phyloP scores from a whole-genome alignment of 768 basidiomycete genomes.

The Psilocybe cyanescens region DNA sequence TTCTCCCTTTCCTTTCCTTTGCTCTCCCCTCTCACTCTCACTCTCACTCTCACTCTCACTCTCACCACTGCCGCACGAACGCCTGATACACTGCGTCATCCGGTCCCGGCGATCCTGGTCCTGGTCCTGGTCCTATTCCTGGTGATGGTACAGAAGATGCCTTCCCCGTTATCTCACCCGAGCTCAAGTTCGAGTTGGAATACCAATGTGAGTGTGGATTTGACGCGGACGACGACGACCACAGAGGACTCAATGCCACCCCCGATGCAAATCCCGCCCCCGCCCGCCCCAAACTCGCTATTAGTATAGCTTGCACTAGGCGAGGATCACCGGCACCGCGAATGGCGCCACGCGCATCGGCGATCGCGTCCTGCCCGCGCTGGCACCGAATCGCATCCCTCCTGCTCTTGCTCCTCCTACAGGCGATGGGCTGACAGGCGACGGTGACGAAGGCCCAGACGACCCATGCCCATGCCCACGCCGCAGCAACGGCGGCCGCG shows the following conservation, averaged over 20 bases:
- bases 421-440: background rate
- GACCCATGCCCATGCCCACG: background rate
- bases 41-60: too few relatives aligned
- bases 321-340: background rate
- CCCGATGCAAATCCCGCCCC: too few relatives aligned
- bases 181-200: background rate
- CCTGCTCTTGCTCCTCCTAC: background rate
- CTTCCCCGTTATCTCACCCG: background rate
- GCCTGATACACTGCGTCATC: constrained; percentile 54
- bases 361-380: constrained; percentile 7
- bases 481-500: constrained; percentile 1
- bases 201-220: background rate
- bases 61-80: constrained; percentile 64
- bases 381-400: background rate
- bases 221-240: background rate
- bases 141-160: too few relatives aligned
- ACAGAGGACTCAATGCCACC: too few relatives aligned
- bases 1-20: too few relatives aligned
- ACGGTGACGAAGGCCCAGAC: background rate
- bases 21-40: too few relatives aligned
- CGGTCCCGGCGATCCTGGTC: background rate
- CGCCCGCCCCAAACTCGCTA: background rate
- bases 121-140: background rate
- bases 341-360: background rate
- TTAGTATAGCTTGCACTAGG: background rate